Conservation (phyloP, 768 basidiomycete genomes). For the Fistulinella prunicolor region DNA sequence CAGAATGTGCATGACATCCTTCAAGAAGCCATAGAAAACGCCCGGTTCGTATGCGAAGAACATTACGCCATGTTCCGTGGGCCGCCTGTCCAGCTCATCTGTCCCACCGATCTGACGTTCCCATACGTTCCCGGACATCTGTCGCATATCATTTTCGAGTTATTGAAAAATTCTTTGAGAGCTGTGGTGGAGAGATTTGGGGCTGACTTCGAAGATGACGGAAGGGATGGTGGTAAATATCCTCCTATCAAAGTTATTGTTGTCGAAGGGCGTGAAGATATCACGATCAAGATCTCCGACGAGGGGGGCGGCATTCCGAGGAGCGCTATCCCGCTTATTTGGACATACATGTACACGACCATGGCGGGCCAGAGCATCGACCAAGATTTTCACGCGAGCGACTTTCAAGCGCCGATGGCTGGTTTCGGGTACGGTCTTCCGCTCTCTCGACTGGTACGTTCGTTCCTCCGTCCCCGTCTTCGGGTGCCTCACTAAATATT, state of each 20-base stretch:
- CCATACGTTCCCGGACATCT: slow-evolving; percentile 96
- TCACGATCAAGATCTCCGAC: slow-evolving; percentile 98
- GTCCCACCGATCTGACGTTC: slow-evolving; percentile 81
- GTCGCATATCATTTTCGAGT: slow-evolving; percentile 94
- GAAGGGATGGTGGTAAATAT: slow-evolving; percentile 12
- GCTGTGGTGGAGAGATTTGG: slow-evolving; percentile 95
- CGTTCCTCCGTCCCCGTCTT: slow-evolving; percentile 52
- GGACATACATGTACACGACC: slow-evolving; percentile 98
- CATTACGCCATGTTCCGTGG: slow-evolving; percentile 95
- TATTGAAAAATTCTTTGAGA: slow-evolving; percentile 95
- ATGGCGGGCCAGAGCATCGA: slow-evolving; percentile 72
- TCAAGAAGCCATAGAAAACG: slow-evolving; percentile 98
- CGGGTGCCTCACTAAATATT: slow-evolving; percentile 41
- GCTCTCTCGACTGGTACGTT: slow-evolving; percentile 79
- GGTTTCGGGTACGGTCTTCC: slow-evolving; percentile 96
- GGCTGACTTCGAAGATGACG: slow-evolving; percentile 62
- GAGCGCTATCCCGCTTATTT: slow-evolving; percentile 88
- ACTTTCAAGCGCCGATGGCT: slow-evolving; percentile 99
- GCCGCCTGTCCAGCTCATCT: slow-evolving; percentile 95
- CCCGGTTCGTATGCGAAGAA: slow-evolving; percentile 91
- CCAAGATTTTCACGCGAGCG: slow-evolving; percentile 71
- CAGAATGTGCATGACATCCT: slow-evolving; percentile 95
- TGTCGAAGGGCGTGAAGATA: slow-evolving; percentile 95
- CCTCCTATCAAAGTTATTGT: slow-evolving; percentile 52
- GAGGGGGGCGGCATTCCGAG: slow-evolving; percentile 90